A percentile compares a stretch with the other conserved stretches of the same genome.
Conservation (phyloP, 1,284 basidiomycete genomes). For the Polyporus tsugae region DNA sequence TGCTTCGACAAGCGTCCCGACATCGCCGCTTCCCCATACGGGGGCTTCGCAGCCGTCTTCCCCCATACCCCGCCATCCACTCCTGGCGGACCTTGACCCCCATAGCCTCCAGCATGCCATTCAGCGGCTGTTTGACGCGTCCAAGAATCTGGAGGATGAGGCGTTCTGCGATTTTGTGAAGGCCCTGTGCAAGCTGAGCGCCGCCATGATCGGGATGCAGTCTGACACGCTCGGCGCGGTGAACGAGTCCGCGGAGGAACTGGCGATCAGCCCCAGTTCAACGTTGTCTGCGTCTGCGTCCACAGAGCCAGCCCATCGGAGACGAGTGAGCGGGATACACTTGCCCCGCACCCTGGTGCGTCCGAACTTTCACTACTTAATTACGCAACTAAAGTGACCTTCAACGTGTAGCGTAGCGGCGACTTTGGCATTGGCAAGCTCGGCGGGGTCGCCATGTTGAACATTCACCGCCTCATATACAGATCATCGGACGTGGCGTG, state of each 20-base stretch:
- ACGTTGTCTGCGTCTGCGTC: slow-evolving; percentile 48
- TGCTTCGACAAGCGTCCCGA: slow-evolving; percentile 19
- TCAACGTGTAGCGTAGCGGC: slow-evolving; percentile 63
- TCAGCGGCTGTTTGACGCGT: slow-evolving; percentile 85
- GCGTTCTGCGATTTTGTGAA: slow-evolving; percentile 87
- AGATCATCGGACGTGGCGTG: slow-evolving; percentile 86
- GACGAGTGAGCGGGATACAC: slow-evolving; percentile 87
- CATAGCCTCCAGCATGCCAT: slow-evolving; percentile 79
- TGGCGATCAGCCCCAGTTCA: slow-evolving; percentile 41
- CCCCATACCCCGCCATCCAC: slow-evolving; percentile 54
- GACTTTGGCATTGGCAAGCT: slow-evolving; percentile 91
- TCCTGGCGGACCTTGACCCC: slow-evolving; percentile 78
- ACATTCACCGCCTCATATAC: slow-evolving; percentile 87
- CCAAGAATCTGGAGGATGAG: slow-evolving; percentile 81
- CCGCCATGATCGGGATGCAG: slow-evolving; percentile 91
- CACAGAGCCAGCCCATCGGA: slow-evolving; percentile 59
- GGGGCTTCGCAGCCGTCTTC: slow-evolving; percentile 18
- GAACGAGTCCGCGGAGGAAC: slow-evolving; percentile 52
- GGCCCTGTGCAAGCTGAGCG: slow-evolving; percentile 86
- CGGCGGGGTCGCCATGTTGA: slow-evolving; percentile 81
- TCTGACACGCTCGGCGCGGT: slow-evolving; percentile 49
- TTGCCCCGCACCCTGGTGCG: slow-evolving; percentile 78
- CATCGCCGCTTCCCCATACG: slow-evolving; percentile 16
- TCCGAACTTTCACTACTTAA: slow-evolving; percentile 19
- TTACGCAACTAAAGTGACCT: slow-evolving; percentile 6